A percentile compares a stretch with the other conserved stretches of the same genome.
Evolutionary conservation across 768 basidiomycete species (phyloP).

Genomic region (Lyophyllum shimeji): DNA sequence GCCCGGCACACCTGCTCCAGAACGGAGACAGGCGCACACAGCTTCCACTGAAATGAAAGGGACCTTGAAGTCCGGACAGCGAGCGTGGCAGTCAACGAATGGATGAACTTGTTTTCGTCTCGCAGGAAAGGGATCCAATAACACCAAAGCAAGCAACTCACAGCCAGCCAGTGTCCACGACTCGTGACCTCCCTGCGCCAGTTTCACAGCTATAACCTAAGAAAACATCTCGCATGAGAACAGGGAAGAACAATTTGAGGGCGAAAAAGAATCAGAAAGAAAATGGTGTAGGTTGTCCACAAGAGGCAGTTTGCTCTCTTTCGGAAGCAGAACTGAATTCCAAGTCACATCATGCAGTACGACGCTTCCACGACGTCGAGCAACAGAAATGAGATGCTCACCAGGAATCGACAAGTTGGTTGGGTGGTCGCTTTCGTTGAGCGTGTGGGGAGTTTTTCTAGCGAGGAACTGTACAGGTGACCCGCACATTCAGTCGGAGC

Average conservation of each 20-base stretch:
- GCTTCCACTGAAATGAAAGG: conserved; percentile 33
- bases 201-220: neutral
- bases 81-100: conserved; percentile 68
- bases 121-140: conserved; percentile 8
- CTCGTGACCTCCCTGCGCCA: neutral
- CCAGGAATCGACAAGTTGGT: conserved; percentile 3
- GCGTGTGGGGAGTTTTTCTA: conserved; percentile 2
- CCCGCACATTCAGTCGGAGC: conserved; percentile 36
- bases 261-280: conserved; percentile 44
- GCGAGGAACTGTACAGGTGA: conserved; percentile 40
- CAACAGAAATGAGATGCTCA: conserved; percentile 17
- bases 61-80: conserved; percentile 31
- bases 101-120: conserved; percentile 85
- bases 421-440: conserved; percentile 5
- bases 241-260: neutral
- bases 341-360: conserved; percentile 12
- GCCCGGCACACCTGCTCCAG: conserved; percentile 44
- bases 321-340: conserved; percentile 75
- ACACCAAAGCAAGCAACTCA: conserved; percentile 18
- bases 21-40: conserved; percentile 43
- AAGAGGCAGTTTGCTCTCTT: conserved; percentile 67
- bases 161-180: conserved; percentile 11
- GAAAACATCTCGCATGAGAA: conserved; percentile 20
- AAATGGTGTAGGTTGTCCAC: conserved; percentile 65
- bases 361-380: neutral